Percentiles rank a stretch among this genome's conserved stretches.
Evolutionary conservation across 2,329 filamentous ascomycete genomes (phyloP).

Genomic region (Diaporthe eres): DNA sequence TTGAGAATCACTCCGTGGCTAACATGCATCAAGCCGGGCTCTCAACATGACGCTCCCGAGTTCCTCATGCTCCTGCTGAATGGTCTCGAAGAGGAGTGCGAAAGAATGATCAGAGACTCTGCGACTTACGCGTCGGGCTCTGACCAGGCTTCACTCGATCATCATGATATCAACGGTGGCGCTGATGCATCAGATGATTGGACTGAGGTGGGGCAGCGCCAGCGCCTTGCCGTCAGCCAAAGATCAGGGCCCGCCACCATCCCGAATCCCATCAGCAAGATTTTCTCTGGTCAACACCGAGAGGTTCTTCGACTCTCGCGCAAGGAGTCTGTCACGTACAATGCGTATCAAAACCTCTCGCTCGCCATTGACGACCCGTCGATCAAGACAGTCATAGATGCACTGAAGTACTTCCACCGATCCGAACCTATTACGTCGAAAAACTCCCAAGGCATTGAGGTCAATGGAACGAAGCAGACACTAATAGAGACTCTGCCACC

Average conservation of each 20-base stretch:
- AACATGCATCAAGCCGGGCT: conserved; percentile 76
- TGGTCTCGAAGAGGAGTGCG: conserved; percentile 93
- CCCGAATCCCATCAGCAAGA: conserved; percentile 90
- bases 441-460: conserved; percentile 83
- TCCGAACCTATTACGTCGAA: conserved; percentile 89
- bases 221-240: conserved; percentile 87
- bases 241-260: conserved; percentile 81
- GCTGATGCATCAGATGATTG: conserved; percentile 72
- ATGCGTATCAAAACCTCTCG: conserved; percentile 95
- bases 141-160: conserved; percentile 6
- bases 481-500: conserved; percentile 93
- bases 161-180: conserved; percentile 42
- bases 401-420: conserved; percentile 85
- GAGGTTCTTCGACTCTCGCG: conserved; percentile 88
- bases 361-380: conserved; percentile 92
- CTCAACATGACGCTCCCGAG: conserved; percentile 98
- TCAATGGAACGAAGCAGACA: conserved; percentile 90
- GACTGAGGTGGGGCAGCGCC: conserved; percentile 94
- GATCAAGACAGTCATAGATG: conserved; percentile 92
- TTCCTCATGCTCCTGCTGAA: conserved; percentile 95
- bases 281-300: conserved; percentile 83
- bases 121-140: conserved; percentile 3
- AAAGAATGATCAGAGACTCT: conserved; percentile 72
- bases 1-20: conserved; percentile 34
- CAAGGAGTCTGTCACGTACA: conserved; percentile 91